phyloP scores from a whole-genome alignment of 129 eudicot genomes.

The Flaveria linearis region DNA sequence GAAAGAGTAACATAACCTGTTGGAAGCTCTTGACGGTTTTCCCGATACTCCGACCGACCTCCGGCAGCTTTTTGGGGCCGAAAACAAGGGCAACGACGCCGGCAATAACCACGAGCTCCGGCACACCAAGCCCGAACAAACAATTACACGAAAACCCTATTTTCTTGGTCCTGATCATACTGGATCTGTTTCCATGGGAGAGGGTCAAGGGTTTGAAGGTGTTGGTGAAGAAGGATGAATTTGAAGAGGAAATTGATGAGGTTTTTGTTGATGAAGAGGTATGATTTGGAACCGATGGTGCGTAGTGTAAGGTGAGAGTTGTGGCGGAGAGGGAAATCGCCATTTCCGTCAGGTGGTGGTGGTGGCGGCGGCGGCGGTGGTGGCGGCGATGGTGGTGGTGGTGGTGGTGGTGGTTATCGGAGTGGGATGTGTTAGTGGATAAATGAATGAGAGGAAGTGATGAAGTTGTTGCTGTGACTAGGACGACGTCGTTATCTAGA shows the following conservation, averaged over 20 bases:
- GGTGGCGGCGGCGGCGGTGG: not conserved
- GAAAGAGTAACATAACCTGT: slow-evolving; percentile 50
- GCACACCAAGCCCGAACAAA: slow-evolving; percentile 91
- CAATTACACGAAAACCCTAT: slow-evolving; percentile 56
- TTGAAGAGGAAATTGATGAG: slow-evolving; percentile 28
- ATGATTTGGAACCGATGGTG: slow-evolving; percentile 11
- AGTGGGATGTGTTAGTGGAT: slow-evolving; percentile 8
- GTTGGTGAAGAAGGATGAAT: slow-evolving; percentile 33
- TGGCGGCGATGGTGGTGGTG: no score
- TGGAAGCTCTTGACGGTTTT: slow-evolving; percentile 95
- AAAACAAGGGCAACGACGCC: slow-evolving; percentile 90
- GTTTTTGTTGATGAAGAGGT: slow-evolving; percentile 3
- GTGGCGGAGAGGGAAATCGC: slow-evolving; percentile 21
- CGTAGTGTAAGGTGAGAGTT: slow-evolving; percentile 22
- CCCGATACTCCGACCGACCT: slow-evolving; percentile 87
- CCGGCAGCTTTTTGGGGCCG: slow-evolving; percentile 92
- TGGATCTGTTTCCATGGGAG: slow-evolving; percentile 24
- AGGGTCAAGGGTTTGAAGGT: slow-evolving; percentile 34
- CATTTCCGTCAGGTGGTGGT: slow-evolving; percentile 6
- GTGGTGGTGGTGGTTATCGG: not conserved
- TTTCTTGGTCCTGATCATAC: slow-evolving; percentile 5
- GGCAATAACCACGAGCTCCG: slow-evolving; percentile 90
- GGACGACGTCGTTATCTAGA: not conserved
- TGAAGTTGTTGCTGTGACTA: not conserved
- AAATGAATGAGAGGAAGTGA: not conserved